Base-by-base conservation (phyloP, 2,329 filamentous ascomycete genomes). In the Teratosphaeria destructans region DNA sequence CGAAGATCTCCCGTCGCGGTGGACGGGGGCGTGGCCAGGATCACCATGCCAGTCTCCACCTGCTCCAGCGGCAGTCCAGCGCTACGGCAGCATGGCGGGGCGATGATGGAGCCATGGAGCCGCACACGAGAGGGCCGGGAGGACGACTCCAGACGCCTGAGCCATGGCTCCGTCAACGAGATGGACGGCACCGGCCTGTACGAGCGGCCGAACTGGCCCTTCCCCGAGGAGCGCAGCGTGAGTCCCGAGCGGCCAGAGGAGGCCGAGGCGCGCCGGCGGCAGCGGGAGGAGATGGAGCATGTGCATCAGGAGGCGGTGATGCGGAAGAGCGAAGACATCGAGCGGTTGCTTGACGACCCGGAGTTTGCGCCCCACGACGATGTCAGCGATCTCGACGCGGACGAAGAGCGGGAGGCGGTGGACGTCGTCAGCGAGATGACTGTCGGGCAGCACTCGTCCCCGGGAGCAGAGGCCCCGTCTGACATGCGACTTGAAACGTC, bases 121-220 rank as follows among this genome's bases (percentile, higher is more conserved):
- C 64, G 63, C 37, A 68, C 67, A 16, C 59, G 66, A 55, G 64
- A 68, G 37, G 66, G 66, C 54, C 65, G 70, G 14, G 27, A 52
- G 37, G 59, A 60, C 47, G 67, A 70, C 59, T 67, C 69, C 57
- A 64, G 66, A 52, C 63, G 64, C 52, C 61, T 61, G 55, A 68
- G 61, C 59, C 62, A 64, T 58, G 64, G 57, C 34, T 59, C 63
- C 34, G 66, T 67, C 52, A 63, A 63, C 56, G 69, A 71, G 63
- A 65, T 69, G 64, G 66, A 70, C 59, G 68, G 67, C 27, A 67
- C 65, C 16, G 67, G 64, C 27, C 52, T 69, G 57, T 61, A 70
- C 59, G 65, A 70, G 47, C 60, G 65, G 52, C 60, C 61, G 53
- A 63, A 70, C 58, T 70, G 69, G 69, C 69, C 68, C 34, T 60